Conservation (phyloP, 1,284 basidiomycete genomes). For the Leccinum proximum region DNA sequence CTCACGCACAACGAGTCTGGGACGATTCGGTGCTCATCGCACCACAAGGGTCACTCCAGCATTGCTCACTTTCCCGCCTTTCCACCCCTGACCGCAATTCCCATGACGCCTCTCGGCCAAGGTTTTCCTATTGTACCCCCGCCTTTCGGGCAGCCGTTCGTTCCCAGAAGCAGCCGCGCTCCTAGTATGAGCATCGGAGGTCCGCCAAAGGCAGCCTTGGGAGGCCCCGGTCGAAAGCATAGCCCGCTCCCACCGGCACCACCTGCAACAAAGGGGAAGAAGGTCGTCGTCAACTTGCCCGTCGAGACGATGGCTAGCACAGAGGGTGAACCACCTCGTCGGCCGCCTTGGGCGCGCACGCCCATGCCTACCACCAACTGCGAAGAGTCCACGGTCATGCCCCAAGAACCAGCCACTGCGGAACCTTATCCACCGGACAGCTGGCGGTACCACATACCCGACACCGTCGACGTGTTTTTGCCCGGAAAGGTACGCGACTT, state of each 20-base stretch:
- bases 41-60: slow-evolving; percentile 52
- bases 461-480: slow-evolving; percentile 73
- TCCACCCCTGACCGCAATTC: slow-evolving; percentile 49
- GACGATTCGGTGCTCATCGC: slow-evolving; percentile 15
- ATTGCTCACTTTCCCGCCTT: slow-evolving; percentile 56
- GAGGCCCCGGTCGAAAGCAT: slow-evolving; percentile 71
- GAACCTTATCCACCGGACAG: slow-evolving; percentile 62
- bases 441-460: slow-evolving; percentile 52
- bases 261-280: slow-evolving; percentile 50
- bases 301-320: slow-evolving; percentile 52
- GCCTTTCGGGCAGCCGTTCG: slow-evolving; percentile 46
- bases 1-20: too few species aligned
- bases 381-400: slow-evolving; percentile 34
- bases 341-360: slow-evolving; percentile 59
- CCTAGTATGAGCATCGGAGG: slow-evolving; percentile 69
- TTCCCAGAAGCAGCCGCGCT: slow-evolving; percentile 54
- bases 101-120: slow-evolving; percentile 58
- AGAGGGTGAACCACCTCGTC: slow-evolving; percentile 41
- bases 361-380: slow-evolving; percentile 47
- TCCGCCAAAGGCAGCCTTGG: slow-evolving; percentile 77
- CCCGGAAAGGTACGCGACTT: slow-evolving; percentile 62
- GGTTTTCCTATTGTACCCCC: slow-evolving; percentile 55
- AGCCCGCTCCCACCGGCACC: slow-evolving; percentile 52
- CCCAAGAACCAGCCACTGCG: slow-evolving; percentile 49
- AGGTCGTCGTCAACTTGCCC: slow-evolving; percentile 71